Percentiles rank a stretch among this genome's conserved stretches.
Conservation (phyloP, 2,329 filamentous ascomycete species). For the Diaporthe ampelina region DNA sequence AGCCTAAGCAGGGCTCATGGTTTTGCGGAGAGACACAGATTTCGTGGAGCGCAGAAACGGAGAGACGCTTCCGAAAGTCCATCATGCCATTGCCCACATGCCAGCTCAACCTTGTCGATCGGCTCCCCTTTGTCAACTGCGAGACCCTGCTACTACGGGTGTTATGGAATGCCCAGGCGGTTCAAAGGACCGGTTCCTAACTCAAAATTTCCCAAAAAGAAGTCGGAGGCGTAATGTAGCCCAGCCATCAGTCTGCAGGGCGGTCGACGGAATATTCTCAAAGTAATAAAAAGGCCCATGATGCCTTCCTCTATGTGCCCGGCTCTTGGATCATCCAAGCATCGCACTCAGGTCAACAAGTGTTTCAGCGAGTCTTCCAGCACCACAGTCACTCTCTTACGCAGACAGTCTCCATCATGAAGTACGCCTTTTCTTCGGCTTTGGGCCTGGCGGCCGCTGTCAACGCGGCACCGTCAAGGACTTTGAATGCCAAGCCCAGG, state of each 20-base stretch:
- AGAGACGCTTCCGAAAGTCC: conserved; percentile 16
- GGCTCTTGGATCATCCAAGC: background rate
- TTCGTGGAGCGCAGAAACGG: background rate
- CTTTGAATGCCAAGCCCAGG: conserved; percentile 48
- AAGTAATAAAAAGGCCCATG: conserved; percentile 1
- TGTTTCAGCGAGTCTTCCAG: background rate
- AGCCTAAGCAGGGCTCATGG: conserved; percentile 16
- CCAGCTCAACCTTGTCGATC: background rate
- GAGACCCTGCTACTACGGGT: background rate
- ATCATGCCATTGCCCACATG: background rate
- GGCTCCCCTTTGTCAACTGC: background rate
- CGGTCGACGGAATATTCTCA: background rate
- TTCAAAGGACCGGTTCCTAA: conserved; percentile 29
- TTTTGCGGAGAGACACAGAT: background rate
- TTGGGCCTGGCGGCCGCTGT: conserved; percentile 42
- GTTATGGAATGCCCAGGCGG: conserved; percentile 24
- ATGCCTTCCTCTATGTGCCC: background rate
- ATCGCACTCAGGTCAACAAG: background rate
- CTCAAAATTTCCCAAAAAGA: background rate
- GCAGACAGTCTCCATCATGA: conserved; percentile 19
- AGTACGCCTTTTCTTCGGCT: conserved; percentile 19
- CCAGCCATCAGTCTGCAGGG: background rate
- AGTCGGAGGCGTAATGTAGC: background rate
- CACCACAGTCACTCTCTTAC: background rate
- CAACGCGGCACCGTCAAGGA: conserved; percentile 50